These are phyloP conservation scores for Capsella rubella DNA, from an alignment of 441 rosid species.

Conservation along the genomic window DNA sequence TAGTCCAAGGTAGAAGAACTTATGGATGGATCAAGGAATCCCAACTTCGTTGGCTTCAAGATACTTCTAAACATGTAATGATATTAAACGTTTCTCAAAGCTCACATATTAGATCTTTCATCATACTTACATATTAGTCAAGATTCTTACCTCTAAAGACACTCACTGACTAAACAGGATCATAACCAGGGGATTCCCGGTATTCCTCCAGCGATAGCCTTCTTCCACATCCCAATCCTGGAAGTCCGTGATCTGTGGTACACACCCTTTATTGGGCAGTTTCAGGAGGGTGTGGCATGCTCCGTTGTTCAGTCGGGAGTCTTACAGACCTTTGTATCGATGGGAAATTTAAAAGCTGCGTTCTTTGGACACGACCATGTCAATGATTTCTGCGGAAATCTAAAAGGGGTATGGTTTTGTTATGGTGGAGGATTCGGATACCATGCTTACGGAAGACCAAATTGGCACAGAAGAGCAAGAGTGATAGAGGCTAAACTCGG, in stretches of 20 bases:
- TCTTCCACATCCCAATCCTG: constrained; percentile 87
- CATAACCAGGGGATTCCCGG: constrained; percentile 41
- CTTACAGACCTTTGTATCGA: constrained; percentile 62
- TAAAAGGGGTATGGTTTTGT: constrained; percentile 85
- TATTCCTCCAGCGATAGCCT: constrained; percentile 60
- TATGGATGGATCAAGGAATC: constrained; percentile 93
- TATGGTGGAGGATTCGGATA: constrained; percentile 97
- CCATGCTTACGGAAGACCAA: constrained; percentile 80
- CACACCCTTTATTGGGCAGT: constrained; percentile 64
- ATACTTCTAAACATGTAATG: constrained; percentile 64
- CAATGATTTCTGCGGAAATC: constrained; percentile 86
- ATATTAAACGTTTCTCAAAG: background rate
- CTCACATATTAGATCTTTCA: background rate
- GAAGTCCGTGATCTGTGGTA: constrained; percentile 70
- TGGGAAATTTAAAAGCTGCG: constrained; percentile 85
- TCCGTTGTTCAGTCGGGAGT: constrained; percentile 76
- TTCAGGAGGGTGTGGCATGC: constrained; percentile 80
- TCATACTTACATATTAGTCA: constrained; percentile 41
- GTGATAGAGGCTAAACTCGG: constrained; percentile 70
- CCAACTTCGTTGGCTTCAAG: constrained; percentile 79
- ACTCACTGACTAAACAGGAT: constrained; percentile 56
- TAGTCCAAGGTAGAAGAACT: constrained; percentile 65
- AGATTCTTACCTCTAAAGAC: constrained; percentile 54
- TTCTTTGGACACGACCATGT: constrained; percentile 89
- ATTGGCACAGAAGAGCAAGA: constrained; percentile 77